These are phyloP conservation scores for Curvularia hawaiiensis DNA, from an alignment of 2,329 filamentous ascomycete genomes.

Conservation along the genomic window DNA sequence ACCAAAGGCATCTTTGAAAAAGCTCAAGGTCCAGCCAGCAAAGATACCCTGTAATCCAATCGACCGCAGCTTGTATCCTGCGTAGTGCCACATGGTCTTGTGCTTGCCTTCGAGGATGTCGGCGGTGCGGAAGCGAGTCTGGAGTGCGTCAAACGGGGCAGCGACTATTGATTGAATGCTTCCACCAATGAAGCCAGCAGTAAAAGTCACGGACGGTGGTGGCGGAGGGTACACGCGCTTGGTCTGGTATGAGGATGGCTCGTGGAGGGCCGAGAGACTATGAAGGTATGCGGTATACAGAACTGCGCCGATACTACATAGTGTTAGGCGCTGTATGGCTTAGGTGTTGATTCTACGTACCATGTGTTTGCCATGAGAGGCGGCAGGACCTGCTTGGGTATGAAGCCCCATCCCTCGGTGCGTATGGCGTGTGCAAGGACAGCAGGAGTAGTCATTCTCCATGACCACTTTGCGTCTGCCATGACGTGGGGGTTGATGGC, in stretches of 20 bases:
- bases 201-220: conserved; percentile 65
- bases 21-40: conserved; percentile 71
- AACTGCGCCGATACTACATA: conserved; percentile 67
- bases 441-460: conserved; percentile 71
- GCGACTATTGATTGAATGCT: conserved; percentile 72
- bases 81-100: conserved; percentile 75
- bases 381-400: conserved; percentile 78
- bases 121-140: conserved; percentile 70
- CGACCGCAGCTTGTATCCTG: conserved; percentile 68
- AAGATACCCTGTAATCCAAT: conserved; percentile 76
- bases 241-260: conserved; percentile 64
- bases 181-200: conserved; percentile 72
- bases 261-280: conserved; percentile 68
- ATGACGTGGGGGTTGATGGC: conserved; percentile 64
- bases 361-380: conserved; percentile 75
- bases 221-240: conserved; percentile 75
- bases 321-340: conserved; percentile 11
- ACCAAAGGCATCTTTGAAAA: conserved; percentile 72
- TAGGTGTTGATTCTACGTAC: conserved; percentile 38
- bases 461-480: conserved; percentile 59
- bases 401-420: conserved; percentile 73
- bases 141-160: conserved; percentile 76
- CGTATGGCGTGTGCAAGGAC: conserved; percentile 70
- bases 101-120: conserved; percentile 65
- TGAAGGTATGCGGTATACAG: conserved; percentile 79